A percentile compares a stretch with the other conserved stretches of the same genome.
Evolutionary conservation across 768 basidiomycete genomes (phyloP).

Genomic region (Russula griseocarnosa): DNA sequence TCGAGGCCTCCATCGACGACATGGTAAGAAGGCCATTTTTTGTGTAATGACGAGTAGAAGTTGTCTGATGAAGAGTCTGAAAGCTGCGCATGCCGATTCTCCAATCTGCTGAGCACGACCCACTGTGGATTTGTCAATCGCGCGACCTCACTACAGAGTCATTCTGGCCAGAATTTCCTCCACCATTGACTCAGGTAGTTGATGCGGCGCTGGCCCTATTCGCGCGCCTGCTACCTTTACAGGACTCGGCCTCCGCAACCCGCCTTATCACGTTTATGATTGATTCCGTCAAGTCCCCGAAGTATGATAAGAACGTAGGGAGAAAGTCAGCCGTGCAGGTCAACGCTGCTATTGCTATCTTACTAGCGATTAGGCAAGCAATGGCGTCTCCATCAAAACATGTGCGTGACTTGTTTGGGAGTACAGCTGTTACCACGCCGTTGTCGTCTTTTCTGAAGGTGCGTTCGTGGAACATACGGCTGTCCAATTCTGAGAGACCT

Average conservation of each 20-base stretch:
- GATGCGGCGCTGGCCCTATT: slow-evolving; percentile 90
- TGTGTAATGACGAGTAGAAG: neutral
- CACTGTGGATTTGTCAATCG: slow-evolving; percentile 63
- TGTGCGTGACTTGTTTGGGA: slow-evolving; percentile 63
- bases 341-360: slow-evolving; percentile 73
- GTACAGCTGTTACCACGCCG: slow-evolving; percentile 52
- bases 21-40: slow-evolving; percentile 49
- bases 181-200: slow-evolving; percentile 77
- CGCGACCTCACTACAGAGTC: slow-evolving; percentile 37
- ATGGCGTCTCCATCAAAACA: slow-evolving; percentile 52
- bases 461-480: slow-evolving; percentile 24
- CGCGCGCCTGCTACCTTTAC: slow-evolving; percentile 68
- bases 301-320: slow-evolving; percentile 83
- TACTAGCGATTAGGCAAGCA: slow-evolving; percentile 61
- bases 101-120: slow-evolving; percentile 83
- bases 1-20: slow-evolving; percentile 75
- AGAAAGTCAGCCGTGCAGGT: slow-evolving; percentile 78
- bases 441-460: slow-evolving; percentile 79
- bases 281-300: slow-evolving; percentile 65
- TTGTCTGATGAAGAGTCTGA: neutral
- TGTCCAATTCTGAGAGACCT: slow-evolving; percentile 12
- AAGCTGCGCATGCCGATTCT: slow-evolving; percentile 76
- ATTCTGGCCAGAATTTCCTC: slow-evolving; percentile 61
- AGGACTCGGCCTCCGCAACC: slow-evolving; percentile 58
- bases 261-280: slow-evolving; percentile 56